Evolutionary conservation across 176 grass and related monocot genomes (phyloP).

Genomic region (Musa beccarii): DNA sequence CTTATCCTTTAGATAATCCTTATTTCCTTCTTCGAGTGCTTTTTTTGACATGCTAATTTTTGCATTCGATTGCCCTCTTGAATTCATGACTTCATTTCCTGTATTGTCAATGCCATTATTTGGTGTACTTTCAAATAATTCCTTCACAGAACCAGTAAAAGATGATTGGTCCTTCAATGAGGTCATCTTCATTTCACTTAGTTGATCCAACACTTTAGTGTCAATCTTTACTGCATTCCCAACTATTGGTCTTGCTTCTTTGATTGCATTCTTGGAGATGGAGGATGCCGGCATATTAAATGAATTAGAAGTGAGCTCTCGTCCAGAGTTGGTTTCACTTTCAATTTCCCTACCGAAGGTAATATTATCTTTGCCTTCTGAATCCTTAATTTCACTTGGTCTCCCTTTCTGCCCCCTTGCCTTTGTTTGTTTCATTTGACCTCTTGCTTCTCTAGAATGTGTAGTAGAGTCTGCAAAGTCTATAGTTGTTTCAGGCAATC

Average conservation of each 20-base stretch:
- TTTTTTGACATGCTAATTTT: slow-evolving; percentile 44
- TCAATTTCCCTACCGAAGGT: slow-evolving; percentile 27
- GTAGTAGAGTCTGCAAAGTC: slow-evolving; percentile 1
- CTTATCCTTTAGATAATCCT: slow-evolving; percentile 31
- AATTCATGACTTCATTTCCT: slow-evolving; percentile 32
- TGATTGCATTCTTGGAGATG: not conserved
- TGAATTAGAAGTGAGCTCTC: not conserved
- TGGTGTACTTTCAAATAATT: not conserved
- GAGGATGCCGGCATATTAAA: not conserved
- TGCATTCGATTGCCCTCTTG: slow-evolving; percentile 38
- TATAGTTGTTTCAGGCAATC: slow-evolving; percentile 10
- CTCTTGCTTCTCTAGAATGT: slow-evolving; percentile 18
- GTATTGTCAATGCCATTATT: slow-evolving; percentile 5
- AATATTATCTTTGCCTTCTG: slow-evolving; percentile 19
- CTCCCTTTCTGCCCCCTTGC: slow-evolving; percentile 23
- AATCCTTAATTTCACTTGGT: slow-evolving; percentile 14
- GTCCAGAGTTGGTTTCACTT: not conserved
- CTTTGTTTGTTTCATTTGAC: slow-evolving; percentile 30
- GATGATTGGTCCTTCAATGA: slow-evolving; percentile 6
- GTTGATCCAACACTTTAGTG: slow-evolving; percentile 10
- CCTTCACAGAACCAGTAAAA: not conserved
- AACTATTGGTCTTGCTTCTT: slow-evolving; percentile 24
- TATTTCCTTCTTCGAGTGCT: slow-evolving; percentile 32
- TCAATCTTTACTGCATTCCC: slow-evolving; percentile 14
- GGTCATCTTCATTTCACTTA: slow-evolving; percentile 30